phyloP scores from a whole-genome alignment of 352 stramenopile genomes.

The Phytophthora nicotianae region DNA sequence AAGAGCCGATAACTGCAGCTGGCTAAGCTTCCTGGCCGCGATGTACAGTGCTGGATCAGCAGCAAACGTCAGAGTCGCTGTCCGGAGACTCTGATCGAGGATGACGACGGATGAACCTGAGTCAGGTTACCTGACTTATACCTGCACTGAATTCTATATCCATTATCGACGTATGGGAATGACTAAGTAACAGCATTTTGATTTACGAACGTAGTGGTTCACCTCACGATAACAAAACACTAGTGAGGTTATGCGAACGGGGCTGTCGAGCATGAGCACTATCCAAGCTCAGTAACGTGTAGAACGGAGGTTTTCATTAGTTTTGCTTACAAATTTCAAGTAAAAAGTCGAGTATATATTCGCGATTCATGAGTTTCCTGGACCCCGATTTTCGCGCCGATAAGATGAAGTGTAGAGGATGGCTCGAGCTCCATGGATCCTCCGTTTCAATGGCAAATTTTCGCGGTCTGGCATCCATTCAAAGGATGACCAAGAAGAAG shows the following conservation, averaged over 20 bases:
- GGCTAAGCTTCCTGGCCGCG: slow-evolving; percentile 16
- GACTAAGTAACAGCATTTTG: neutral
- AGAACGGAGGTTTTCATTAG: neutral
- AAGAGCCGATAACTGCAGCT: slow-evolving; percentile 30
- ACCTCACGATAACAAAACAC: slow-evolving; percentile 3
- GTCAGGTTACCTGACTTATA: too few relatives aligned
- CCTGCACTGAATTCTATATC: too few relatives aligned
- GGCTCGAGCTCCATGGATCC: slow-evolving; percentile 11
- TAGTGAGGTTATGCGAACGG: slow-evolving; percentile 11
- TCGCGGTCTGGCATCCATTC: neutral
- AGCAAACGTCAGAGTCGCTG: slow-evolving; percentile 4
- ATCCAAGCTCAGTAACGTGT: slow-evolving; percentile 9
- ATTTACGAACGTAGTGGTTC: slow-evolving; percentile 8
- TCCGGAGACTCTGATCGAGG: neutral
- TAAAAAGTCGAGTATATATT: slow-evolving; percentile 6
- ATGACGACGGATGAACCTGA: too few relatives aligned
- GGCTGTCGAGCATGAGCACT: slow-evolving; percentile 14
- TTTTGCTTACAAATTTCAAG: slow-evolving; percentile 14
- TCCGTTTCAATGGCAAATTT: slow-evolving; percentile 6
- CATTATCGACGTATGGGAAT: too few relatives aligned
- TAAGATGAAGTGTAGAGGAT: slow-evolving; percentile 30
- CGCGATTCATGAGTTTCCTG: slow-evolving; percentile 1
- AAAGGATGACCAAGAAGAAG: slow-evolving; percentile 37
- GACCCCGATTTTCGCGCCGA: too few relatives aligned
- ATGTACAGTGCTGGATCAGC: neutral